These are phyloP conservation scores for Diaporthe velutina DNA, from an alignment of 2,329 filamentous ascomycete species.

Conservation along the genomic window DNA sequence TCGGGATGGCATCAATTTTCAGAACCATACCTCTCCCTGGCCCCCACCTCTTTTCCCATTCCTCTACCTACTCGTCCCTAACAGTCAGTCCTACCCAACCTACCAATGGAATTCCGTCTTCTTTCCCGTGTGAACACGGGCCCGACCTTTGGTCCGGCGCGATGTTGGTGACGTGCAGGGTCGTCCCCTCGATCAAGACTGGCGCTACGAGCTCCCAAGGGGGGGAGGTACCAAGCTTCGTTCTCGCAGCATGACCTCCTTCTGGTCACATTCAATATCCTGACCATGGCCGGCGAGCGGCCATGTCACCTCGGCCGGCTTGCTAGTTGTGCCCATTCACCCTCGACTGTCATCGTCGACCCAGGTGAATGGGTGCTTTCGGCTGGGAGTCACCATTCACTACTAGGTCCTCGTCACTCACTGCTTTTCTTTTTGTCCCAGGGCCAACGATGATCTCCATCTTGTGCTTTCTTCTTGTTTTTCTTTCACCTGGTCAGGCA, in stretches of 20 bases:
- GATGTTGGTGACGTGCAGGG: not conserved
- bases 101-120: too few species aligned
- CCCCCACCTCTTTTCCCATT: too few species aligned
- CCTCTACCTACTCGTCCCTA: too few species aligned
- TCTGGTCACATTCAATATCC: not conserved
- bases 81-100: too few species aligned
- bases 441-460: not conserved
- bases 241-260: not conserved
- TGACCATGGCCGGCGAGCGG: not conserved
- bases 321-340: not conserved
- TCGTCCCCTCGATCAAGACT: not conserved
- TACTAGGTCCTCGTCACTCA: not conserved
- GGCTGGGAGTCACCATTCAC: not conserved
- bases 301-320: not conserved
- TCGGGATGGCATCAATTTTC: not conserved
- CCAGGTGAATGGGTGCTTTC: not conserved
- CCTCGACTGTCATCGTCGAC: not conserved
- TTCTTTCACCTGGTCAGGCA: not conserved
- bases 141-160: not conserved
- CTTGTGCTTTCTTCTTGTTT: not conserved
- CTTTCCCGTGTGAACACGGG: not conserved
- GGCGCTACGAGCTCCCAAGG: not conserved
- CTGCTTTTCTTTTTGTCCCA: constrained; percentile 12
- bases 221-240: not conserved
- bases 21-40: not conserved